Conservation (phyloP, 2,329 filamentous ascomycete species). For the Paecilomyces variotii region DNA sequence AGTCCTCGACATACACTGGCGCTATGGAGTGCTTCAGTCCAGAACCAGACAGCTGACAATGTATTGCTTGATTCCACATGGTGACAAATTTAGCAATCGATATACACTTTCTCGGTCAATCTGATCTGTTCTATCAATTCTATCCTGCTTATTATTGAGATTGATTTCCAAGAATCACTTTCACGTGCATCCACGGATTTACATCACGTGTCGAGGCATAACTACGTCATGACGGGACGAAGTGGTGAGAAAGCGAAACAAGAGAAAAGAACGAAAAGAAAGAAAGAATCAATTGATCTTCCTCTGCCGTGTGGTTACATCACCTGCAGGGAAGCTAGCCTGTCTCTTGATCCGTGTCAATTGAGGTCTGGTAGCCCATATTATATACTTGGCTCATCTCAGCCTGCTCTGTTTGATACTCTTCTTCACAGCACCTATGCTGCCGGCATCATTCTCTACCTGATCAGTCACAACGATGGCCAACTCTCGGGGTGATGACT, state of each 20-base stretch:
- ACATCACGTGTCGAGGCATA: neutral
- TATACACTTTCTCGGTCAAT: too few relatives aligned
- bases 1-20: too few relatives aligned
- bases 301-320: neutral
- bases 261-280: neutral
- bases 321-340: neutral
- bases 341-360: neutral
- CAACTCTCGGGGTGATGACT: neutral
- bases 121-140: neutral
- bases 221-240: neutral
- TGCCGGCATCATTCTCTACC: neutral
- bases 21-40: too few relatives aligned
- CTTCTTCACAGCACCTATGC: neutral
- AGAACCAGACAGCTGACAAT: neutral
- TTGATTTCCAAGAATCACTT: neutral
- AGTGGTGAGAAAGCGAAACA: neutral
- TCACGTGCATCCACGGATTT: neutral
- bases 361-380: neutral
- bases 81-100: neutral
- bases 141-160: neutral
- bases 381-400: neutral
- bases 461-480: neutral
- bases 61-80: neutral
- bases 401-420: neutral
- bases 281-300: neutral